Evolutionary conservation across 2,329 filamentous ascomycete species (phyloP).

Genomic region (Pseudogymnoascus sp.): DNA sequence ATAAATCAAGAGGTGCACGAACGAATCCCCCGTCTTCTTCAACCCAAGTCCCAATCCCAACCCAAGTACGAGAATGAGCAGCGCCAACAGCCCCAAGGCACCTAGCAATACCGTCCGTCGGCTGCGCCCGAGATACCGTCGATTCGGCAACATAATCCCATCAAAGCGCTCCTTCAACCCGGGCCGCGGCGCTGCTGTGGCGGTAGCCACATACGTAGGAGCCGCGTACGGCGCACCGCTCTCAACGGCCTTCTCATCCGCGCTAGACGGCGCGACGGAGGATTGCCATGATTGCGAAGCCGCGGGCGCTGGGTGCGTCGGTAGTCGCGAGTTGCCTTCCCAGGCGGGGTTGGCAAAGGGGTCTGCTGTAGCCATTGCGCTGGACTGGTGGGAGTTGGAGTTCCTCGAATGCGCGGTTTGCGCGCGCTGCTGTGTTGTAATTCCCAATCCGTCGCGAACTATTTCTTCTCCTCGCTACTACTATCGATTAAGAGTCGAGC

Average conservation of each 20-base stretch:
- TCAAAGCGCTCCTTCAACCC: slow-evolving; percentile 1
- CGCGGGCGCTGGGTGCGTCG: background rate
- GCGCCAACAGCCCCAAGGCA: slow-evolving; percentile 13
- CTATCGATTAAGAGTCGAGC: background rate
- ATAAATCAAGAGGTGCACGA: background rate
- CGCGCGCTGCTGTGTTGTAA: background rate
- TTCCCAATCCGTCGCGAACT: background rate
- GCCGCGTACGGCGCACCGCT: background rate
- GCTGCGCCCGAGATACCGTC: slow-evolving; percentile 13
- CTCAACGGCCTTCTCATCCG: background rate
- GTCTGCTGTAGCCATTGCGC: background rate
- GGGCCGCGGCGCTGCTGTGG: background rate
- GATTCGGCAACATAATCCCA: background rate
- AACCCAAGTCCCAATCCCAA: slow-evolving; percentile 17
- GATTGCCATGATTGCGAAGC: background rate
- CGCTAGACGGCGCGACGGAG: background rate
- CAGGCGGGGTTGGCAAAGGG: slow-evolving; percentile 1
- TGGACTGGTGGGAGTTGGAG: background rate
- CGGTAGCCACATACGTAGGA: background rate
- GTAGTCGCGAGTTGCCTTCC: background rate
- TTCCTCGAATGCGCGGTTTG: background rate
- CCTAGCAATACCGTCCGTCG: slow-evolving; percentile 11
- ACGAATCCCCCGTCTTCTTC: slow-evolving; percentile 5
- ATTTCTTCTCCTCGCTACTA: background rate
- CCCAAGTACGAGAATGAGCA: slow-evolving; percentile 11